Conservation (phyloP, 1,284 basidiomycete species). For the Cryptococcus sp. region DNA sequence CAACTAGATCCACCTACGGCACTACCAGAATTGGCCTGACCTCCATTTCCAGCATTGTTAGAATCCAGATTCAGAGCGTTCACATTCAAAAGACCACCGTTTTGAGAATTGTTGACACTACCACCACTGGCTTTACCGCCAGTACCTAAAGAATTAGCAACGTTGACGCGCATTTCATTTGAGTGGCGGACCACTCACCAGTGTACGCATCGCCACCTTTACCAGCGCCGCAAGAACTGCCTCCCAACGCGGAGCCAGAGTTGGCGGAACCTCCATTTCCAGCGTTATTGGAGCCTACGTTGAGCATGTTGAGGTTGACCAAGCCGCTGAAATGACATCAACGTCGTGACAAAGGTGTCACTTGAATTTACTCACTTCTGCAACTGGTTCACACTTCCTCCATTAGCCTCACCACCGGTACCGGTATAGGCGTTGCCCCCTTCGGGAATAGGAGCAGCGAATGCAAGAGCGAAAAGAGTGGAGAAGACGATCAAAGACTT, state of each 20-base stretch:
- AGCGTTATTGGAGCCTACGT: slow-evolving; percentile 29
- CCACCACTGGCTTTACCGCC: slow-evolving; percentile 32
- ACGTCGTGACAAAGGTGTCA: neutral
- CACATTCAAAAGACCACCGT: slow-evolving; percentile 24
- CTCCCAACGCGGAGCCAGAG: slow-evolving; percentile 28
- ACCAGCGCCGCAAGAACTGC: slow-evolving; percentile 9
- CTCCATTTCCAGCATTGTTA: slow-evolving; percentile 33
- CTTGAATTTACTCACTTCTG: slow-evolving; percentile 10
- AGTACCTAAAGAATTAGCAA: slow-evolving; percentile 13
- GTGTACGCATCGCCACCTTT: slow-evolving; percentile 29
- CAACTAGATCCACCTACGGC: slow-evolving; percentile 20
- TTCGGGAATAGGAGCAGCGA: slow-evolving; percentile 22
- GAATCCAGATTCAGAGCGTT: slow-evolving; percentile 32
- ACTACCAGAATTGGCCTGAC: slow-evolving; percentile 25
- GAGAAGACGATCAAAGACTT: neutral
- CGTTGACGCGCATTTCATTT: neutral
- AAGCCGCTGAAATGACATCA: slow-evolving; percentile 14
- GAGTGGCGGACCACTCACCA: slow-evolving; percentile 5
- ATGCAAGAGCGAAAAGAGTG: slow-evolving; percentile 3
- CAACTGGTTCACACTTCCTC: slow-evolving; percentile 19
- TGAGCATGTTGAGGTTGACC: slow-evolving; percentile 29
- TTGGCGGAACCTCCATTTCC: slow-evolving; percentile 28
- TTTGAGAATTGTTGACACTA: slow-evolving; percentile 8
- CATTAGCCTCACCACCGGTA: slow-evolving; percentile 26
- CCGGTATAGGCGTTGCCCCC: slow-evolving; percentile 25